Percentiles rank a stretch among this genome's conserved stretches.
Evolutionary conservation across 2,329 filamentous ascomycete species (phyloP).

Genomic region (Aspergillus fumigatiaffinis): DNA sequence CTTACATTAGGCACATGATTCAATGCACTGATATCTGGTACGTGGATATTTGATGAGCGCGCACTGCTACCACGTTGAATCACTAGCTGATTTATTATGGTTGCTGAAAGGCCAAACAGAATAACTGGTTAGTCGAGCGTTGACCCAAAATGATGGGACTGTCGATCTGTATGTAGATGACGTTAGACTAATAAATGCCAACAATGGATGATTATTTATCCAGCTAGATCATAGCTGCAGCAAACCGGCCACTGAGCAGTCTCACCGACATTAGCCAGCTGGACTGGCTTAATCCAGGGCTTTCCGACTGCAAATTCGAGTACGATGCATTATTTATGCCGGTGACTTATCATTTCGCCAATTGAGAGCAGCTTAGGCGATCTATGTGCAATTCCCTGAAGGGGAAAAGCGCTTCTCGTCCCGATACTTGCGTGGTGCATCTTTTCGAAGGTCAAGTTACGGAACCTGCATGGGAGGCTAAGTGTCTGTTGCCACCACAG

Average conservation of each 20-base stretch:
- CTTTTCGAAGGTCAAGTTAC: too few species aligned
- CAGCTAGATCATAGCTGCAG: not conserved
- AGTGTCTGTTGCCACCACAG: not conserved
- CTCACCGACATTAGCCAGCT: conserved; percentile 4
- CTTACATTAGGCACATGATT: not conserved
- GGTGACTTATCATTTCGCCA: conserved; percentile 2
- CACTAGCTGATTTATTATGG: not conserved
- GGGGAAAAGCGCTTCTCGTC: too few species aligned
- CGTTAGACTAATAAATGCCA: not conserved
- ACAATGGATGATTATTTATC: not conserved
- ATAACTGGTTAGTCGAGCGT: not conserved
- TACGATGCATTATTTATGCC: conserved; percentile 1
- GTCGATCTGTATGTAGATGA: not conserved
- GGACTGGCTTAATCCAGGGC: not conserved
- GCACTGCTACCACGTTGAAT: not conserved
- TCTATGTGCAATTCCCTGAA: too few species aligned
- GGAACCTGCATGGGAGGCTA: not conserved
- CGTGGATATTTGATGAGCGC: not conserved
- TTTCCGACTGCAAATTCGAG: not conserved
- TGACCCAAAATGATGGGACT: not conserved
- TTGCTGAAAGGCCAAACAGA: not conserved
- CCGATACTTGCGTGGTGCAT: not conserved
- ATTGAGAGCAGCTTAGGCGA: not conserved
- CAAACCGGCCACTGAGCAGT: not conserved
- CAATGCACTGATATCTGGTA: not conserved